Base-by-base conservation (phyloP, 345 rosid species). In the Camelina sativa region DNA sequence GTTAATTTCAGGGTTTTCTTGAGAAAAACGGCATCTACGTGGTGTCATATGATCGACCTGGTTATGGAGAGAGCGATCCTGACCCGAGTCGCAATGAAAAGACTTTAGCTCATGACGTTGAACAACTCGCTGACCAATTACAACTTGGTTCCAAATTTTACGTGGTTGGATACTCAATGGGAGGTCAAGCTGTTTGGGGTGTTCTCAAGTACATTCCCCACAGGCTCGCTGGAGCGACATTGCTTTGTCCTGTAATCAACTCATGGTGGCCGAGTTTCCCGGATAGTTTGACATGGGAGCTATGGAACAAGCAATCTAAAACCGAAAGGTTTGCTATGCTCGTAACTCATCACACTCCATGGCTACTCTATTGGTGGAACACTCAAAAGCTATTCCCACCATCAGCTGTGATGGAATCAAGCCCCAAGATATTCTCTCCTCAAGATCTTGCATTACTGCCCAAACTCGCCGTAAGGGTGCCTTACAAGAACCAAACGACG, bases 91-190 rank as follows among this genome's bases (percentile, higher is more conserved):
- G 81, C 15, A 64, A 47, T 1, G 96, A 91, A 77, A 89, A 81
- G 77, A 89, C 82, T 62, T 91, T 88, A 76, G 98, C 97, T 48
- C 74, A 75, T 62, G 96, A 91, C 73, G 77, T 89, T 69, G 86
- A 91, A 82, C 91, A 91, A 78, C 83, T 94, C 19, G 97, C 93
- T n/a, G 96, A 94, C 76, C 85, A 84, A 65, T 72, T 94, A 84
- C 83, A 91, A 73, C 77, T 94, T 61, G 96, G 98, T 20, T 60
- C 89, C 3, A 91, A 80, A 34, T 94, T 91, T 74, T 85, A 88
- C 50, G 85, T 94, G 52, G 58, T 79, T 46, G 81, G 78, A 28
- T 68, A 66, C 34, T 68, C 81, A 41, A 62, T 73, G 74, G 98
- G 97, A 60, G 77, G 67, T 22, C 69, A 73, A 62, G 78, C 78